Evolutionary conservation across 345 rosid species (phyloP).

Genomic region (Eucalyptus viminalis): DNA sequence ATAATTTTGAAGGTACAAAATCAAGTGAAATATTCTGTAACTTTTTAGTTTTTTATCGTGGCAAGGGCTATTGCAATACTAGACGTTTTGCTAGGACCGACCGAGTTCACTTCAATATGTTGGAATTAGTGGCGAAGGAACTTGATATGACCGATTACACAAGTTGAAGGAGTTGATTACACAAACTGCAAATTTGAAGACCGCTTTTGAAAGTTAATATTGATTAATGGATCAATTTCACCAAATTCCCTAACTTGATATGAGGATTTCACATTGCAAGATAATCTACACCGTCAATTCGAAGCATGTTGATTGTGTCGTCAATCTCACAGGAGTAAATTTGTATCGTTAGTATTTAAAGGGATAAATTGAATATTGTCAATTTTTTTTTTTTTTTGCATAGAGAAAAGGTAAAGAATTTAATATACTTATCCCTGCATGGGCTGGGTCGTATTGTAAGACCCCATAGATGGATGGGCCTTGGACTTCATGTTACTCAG

Average conservation of each 20-base stretch:
- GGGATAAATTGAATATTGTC: background rate
- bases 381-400: background rate
- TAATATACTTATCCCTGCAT: background rate
- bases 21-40: accelerated
- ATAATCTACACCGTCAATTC: background rate
- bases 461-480: background rate
- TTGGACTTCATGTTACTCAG: background rate
- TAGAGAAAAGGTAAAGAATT: background rate
- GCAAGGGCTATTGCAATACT: background rate
- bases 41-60: background rate
- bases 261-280: background rate
- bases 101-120: background rate
- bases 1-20: background rate
- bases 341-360: background rate
- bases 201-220: background rate
- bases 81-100: background rate
- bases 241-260: background rate
- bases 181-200: background rate
- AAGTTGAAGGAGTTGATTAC: background rate
- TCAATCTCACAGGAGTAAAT: background rate
- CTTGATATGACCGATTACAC: background rate
- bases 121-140: background rate
- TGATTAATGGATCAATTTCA: background rate
- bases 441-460: background rate
- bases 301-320: background rate